phyloP scores from a whole-genome alignment of 139 green algal species.

The Chlorella sp. region DNA sequence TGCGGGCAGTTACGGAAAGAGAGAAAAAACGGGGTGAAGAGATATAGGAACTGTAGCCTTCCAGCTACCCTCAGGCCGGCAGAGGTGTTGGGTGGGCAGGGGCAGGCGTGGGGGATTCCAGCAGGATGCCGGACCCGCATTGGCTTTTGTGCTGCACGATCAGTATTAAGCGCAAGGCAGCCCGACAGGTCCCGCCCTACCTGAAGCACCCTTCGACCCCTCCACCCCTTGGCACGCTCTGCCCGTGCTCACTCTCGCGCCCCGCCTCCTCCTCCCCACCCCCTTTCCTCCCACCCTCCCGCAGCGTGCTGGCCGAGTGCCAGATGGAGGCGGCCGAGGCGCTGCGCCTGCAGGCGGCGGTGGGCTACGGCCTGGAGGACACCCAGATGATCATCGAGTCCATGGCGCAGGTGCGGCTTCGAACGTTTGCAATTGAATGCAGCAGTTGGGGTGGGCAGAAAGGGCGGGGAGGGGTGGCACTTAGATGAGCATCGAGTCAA shows the following conservation, averaged over 20 bases:
- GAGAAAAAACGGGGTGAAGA: no score
- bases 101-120: background rate
- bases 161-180: no score
- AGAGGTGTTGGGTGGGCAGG: background rate
- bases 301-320: conserved; percentile 49
- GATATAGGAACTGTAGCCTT: no score
- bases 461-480: no score
- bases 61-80: no score
- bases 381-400: conserved; percentile 95
- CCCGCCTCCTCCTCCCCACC: background rate
- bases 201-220: background rate
- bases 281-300: background rate
- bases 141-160: background rate
- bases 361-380: conserved; percentile 90
- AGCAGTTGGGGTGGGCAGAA: no score
- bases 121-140: background rate
- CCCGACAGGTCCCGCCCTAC: no score
- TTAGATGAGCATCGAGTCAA: no score
- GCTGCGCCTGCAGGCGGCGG: conserved; percentile 74
- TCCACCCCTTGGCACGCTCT: no score
- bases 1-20: no score
- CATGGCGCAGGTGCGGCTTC: conserved; percentile 86
- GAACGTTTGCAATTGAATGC: no score
- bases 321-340: conserved; percentile 62
- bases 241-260: background rate